Base-by-base conservation (phyloP, 306 rosid species). In the Citrullus mucosospermus region DNA sequence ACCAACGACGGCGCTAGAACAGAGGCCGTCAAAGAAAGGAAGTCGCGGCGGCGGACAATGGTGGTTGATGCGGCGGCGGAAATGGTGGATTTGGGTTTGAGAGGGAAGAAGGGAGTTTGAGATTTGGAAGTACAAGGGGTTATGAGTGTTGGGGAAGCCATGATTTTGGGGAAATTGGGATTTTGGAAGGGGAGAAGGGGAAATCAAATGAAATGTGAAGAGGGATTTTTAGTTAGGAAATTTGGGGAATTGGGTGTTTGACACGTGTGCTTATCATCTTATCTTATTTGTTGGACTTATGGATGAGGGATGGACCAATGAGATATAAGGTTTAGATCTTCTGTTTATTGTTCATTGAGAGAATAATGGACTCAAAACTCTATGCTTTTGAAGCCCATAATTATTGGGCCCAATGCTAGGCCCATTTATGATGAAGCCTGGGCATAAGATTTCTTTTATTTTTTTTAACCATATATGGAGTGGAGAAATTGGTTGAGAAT, bases 201-300 rank as follows among this genome's bases (percentile, higher is more conserved):
- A 25, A 76, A 50, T 50, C 50, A 4, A 36, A 5, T 14, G 77
- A 30, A 32, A 30, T 34, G 80, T 32, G 84, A 20, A 39, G 12
- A 67, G 32, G 6, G 54, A 68, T n/a, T 74, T 83, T 82, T 71
- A 74, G 85, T 53, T 41, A 66, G 41, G 17, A 6, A 61, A 41
- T 10, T 12, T 50, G 62, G 63, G 75, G 80, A 74, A 75, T 22
- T 83, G 88, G 88, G 83, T 84, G 79, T 80, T 28, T 85, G 97
- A 88, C 99, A 92, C 93, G 93, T 91, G 89, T 84, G 6, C 97
- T 90, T 93, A 96, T 92, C 98, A 30, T 65, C 98, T 96, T 96
- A 96, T 96, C 98, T n/a, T 60, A 30, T 46, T 63, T n/a, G 38
- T 38, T 30, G 77, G 76, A 71, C 41, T 48, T 46, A 20, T 51